A percentile compares a stretch with the other conserved stretches of the same genome.
Evolutionary conservation across 2,329 filamentous ascomycete genomes (phyloP).

Genomic region (Fusarium devonianum): DNA sequence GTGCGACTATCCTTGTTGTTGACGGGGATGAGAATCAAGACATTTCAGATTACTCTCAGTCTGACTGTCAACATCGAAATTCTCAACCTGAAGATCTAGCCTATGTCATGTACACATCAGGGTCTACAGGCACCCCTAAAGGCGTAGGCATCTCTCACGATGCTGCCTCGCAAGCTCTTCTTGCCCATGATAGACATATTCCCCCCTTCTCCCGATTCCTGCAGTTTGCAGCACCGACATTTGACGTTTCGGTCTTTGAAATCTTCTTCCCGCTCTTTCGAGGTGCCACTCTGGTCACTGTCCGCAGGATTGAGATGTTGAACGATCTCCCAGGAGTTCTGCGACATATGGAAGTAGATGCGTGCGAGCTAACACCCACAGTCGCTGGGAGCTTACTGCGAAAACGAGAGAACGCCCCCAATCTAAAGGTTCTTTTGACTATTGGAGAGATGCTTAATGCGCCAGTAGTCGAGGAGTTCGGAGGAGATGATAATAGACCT

Average conservation of each 20-base stretch:
- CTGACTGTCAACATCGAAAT: slow-evolving; percentile 21
- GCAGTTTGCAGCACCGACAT: slow-evolving; percentile 91
- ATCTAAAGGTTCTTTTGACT: slow-evolving; percentile 75
- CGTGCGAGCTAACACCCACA: slow-evolving; percentile 87
- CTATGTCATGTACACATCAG: slow-evolving; percentile 94
- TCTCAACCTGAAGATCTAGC: slow-evolving; percentile 62
- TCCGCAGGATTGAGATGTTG: slow-evolving; percentile 73
- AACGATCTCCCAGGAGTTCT: slow-evolving; percentile 76
- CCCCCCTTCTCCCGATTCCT: slow-evolving; percentile 81
- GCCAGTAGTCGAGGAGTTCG: slow-evolving; percentile 81
- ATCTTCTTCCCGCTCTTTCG: slow-evolving; percentile 87
- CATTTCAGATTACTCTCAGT: neutral
- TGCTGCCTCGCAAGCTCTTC: slow-evolving; percentile 80
- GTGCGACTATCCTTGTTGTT: slow-evolving; percentile 49
- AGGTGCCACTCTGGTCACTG: slow-evolving; percentile 75
- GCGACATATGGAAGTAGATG: slow-evolving; percentile 73
- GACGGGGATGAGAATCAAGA: slow-evolving; percentile 37
- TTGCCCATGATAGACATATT: slow-evolving; percentile 81
- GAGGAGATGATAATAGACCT: slow-evolving; percentile 56
- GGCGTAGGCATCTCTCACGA: slow-evolving; percentile 83
- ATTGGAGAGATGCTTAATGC: slow-evolving; percentile 93
- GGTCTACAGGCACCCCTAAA: slow-evolving; percentile 88
- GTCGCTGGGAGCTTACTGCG: slow-evolving; percentile 80
- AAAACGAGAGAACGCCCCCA: slow-evolving; percentile 70
- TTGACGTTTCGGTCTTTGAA: slow-evolving; percentile 94